Conservation (phyloP, 192 early-diverging fungal genomes). For the Coemansia sp. region DNA sequence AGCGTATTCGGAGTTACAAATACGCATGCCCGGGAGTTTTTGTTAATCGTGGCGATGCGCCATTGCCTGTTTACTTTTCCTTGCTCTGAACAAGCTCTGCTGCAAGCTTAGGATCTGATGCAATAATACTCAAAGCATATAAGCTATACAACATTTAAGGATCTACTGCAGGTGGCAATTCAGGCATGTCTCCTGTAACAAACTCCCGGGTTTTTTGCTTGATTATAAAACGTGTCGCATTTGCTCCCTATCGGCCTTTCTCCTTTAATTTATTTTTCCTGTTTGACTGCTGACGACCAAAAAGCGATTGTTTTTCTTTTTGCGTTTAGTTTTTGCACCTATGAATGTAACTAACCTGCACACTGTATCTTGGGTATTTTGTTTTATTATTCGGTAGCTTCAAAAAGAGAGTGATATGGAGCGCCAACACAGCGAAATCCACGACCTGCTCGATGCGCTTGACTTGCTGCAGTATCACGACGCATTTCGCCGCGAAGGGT, state of each 20-base stretch:
- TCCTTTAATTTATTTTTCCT: not conserved
- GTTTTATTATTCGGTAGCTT: constrained; percentile 4
- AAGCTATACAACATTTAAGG: not conserved
- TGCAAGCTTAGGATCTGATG: not conserved
- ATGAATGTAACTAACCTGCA: not conserved
- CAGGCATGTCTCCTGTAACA: not conserved
- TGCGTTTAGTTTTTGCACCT: not conserved
- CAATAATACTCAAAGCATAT: not conserved
- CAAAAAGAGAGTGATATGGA: constrained; percentile 26
- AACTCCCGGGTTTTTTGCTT: not conserved
- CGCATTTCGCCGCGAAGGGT: constrained; percentile 45
- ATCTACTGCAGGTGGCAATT: not conserved
- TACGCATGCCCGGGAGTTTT: not conserved
- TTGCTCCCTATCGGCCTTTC: not conserved
- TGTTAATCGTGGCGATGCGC: not conserved
- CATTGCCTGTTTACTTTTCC: not conserved
- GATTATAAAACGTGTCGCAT: not conserved
- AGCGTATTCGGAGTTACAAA: not conserved
- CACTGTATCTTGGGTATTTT: not conserved
- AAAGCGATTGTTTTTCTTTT: not conserved
- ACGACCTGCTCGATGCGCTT: constrained; percentile 27
- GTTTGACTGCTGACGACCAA: not conserved
- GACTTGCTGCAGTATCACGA: constrained; percentile 46
- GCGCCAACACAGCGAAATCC: constrained; percentile 21
- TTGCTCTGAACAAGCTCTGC: not conserved